These are phyloP conservation scores for Globisporangium viniferum DNA, from an alignment of 352 stramenopile species.

Conservation along the genomic window DNA sequence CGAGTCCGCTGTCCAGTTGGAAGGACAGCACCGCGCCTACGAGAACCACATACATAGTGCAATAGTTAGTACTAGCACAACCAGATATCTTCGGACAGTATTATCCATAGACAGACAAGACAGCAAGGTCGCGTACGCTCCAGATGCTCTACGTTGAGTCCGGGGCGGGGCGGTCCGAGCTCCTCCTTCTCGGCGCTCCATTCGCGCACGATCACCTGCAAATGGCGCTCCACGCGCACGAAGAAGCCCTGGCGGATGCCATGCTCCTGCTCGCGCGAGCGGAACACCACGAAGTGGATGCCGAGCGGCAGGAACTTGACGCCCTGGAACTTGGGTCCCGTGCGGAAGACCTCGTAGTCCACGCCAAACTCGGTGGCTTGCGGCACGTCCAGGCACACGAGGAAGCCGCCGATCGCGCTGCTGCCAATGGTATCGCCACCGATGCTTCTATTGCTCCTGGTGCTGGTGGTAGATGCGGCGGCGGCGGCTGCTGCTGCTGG, in stretches of 20 bases:
- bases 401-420: constrained; percentile 49
- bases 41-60: neutral
- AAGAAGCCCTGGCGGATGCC: constrained; percentile 86
- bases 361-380: constrained; percentile 76
- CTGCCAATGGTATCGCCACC: neutral
- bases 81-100: neutral
- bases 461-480: neutral
- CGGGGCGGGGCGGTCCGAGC: constrained; percentile 45
- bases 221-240: constrained; percentile 49
- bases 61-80: neutral
- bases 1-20: constrained; percentile 76
- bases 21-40: constrained; percentile 66
- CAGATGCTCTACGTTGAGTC: constrained; percentile 67
- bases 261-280: constrained; percentile 70
- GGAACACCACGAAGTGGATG: constrained; percentile 82
- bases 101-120: neutral
- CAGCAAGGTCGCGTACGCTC: constrained; percentile 38
- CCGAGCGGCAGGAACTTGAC: constrained; percentile 84
- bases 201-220: constrained; percentile 69
- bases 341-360: constrained; percentile 86
- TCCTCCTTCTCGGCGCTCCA: constrained; percentile 81
- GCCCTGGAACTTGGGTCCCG: constrained; percentile 70
- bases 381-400: constrained; percentile 85
- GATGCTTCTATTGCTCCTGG: neutral
- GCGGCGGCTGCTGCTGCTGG: neutral